Evolutionary conservation across 208 protist species (phyloP).

Genomic region (Crithidia sp.): DNA sequence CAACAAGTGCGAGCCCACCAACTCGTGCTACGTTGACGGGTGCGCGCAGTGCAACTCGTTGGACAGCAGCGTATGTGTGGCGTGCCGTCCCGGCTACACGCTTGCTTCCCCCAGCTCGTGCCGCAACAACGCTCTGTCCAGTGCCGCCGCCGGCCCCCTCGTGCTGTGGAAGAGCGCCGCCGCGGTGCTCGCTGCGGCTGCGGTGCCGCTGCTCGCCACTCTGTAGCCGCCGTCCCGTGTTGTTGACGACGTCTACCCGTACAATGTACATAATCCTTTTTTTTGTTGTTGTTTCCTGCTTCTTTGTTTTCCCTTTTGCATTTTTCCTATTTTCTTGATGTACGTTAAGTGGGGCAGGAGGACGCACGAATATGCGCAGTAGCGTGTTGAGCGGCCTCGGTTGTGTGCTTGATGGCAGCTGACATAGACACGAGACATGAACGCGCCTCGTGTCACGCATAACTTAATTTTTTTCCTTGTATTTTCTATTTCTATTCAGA

Average conservation of each 20-base stretch:
- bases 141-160: neutral
- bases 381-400: too few species aligned
- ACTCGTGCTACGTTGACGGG: constrained; percentile 11
- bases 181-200: neutral
- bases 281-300: neutral
- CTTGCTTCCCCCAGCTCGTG: neutral
- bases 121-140: neutral
- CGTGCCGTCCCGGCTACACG: constrained; percentile 4
- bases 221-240: neutral
- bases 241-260: neutral
- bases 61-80: constrained; percentile 5
- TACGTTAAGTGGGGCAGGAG: too few species aligned
- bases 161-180: neutral
- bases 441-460: too few species aligned
- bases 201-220: neutral
- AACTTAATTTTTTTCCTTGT: too few species aligned
- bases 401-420: too few species aligned
- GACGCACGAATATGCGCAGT: too few species aligned
- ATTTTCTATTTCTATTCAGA: too few species aligned
- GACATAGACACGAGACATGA: too few species aligned
- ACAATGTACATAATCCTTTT: too few species aligned
- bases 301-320: constrained; percentile 19
- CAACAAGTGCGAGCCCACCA: constrained; percentile 8
- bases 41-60: constrained; percentile 2
- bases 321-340: neutral